Base-by-base conservation (phyloP, 768 basidiomycete genomes). In the Tylopilus vinaceipallidus region DNA sequence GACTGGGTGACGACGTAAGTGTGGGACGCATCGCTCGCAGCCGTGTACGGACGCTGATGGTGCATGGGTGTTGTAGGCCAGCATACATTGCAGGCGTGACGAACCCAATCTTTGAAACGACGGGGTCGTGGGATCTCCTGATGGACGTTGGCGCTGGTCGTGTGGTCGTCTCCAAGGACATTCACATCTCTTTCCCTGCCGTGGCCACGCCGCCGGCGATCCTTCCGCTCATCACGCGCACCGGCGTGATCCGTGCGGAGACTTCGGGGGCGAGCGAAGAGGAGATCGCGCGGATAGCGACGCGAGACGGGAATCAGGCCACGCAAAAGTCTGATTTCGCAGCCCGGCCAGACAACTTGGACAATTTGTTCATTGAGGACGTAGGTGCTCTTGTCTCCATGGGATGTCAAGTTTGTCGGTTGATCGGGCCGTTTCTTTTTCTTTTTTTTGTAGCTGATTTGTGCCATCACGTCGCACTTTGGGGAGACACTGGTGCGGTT, bases 41-140 rank as follows among this genome's bases (percentile, higher is more conserved):
- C 27, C 11, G 2, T 6, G 36, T 24, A 38, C 47, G 11, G n/a
- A 49, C 34, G 26, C 45, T 60, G 22, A 49, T 52, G 36, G 40
- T 34, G 30, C 32, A 9, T 54, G 39, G n/a, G 14, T 43, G 5
- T 12, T 30, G 33, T 55, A 93, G 92, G 33, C 85, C 89, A 4
- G 95, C 91, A 12, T 99, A 86, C 63, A 94, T 99, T 45, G 97
- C 95, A 10, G 97, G 97, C 1, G 95, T 98, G 3, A 95, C 91
- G 1, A 99, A 99, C 61, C 97, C 95, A 2, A 93, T 98, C 39
- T 98, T 98, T 69, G 92, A 95, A 61, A 75, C 86, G 1, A 80
- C 87, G 0, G 82, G 85, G 0, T 78, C 81, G 12, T 99, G 97
- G 97, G 97, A 99, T 67, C 73, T 99, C 8, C 74, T 98, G 34